These are phyloP conservation scores for Cutaneotrichosporon arboriforme DNA, from an alignment of 1,284 basidiomycete genomes.

Conservation along the genomic window DNA sequence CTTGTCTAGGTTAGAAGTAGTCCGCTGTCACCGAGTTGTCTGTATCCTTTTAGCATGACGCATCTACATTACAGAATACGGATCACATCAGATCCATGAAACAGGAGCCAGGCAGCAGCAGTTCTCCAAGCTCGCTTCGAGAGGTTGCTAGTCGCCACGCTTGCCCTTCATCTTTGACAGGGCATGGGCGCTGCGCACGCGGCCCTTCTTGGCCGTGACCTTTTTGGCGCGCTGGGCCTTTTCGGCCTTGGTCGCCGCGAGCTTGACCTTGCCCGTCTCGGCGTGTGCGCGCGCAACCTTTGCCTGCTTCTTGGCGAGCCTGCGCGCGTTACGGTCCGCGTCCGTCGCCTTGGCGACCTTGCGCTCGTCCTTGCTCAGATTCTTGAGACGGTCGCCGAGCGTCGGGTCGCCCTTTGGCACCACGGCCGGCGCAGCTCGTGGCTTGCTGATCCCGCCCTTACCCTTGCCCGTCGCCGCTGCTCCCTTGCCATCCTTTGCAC, in stretches of 20 bases:
- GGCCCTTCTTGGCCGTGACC: slow-evolving; percentile 43
- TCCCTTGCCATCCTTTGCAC: slow-evolving; percentile 1
- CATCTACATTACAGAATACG: not conserved
- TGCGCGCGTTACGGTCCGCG: slow-evolving; percentile 68
- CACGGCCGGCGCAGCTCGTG: slow-evolving; percentile 2
- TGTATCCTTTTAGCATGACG: too few relatives aligned
- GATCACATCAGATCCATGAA: too few relatives aligned
- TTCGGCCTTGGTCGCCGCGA: slow-evolving; percentile 28
- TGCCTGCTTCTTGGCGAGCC: slow-evolving; percentile 81
- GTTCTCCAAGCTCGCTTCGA: too few relatives aligned
- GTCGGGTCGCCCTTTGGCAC: slow-evolving; percentile 68
- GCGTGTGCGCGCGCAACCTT: slow-evolving; percentile 18
- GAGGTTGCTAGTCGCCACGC: slow-evolving; percentile 16
- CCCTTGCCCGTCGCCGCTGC: slow-evolving; percentile 3
- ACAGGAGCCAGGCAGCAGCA: too few relatives aligned
- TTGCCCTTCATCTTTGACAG: slow-evolving; percentile 47
- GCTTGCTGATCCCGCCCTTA: not conserved
- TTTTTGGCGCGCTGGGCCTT: slow-evolving; percentile 27
- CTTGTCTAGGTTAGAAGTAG: too few relatives aligned
- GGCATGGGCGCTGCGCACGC: slow-evolving; percentile 41
- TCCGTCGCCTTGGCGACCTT: slow-evolving; percentile 73
- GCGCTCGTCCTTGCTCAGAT: slow-evolving; percentile 75
- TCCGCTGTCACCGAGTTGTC: too few relatives aligned
- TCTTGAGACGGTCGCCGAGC: slow-evolving; percentile 68
- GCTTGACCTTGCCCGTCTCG: slow-evolving; percentile 58